A percentile compares a stretch with the other conserved stretches of the same genome.
Evolutionary conservation across 1,139 yeast species (phyloP).

Genomic region (Yamadazyma trypodendri): DNA sequence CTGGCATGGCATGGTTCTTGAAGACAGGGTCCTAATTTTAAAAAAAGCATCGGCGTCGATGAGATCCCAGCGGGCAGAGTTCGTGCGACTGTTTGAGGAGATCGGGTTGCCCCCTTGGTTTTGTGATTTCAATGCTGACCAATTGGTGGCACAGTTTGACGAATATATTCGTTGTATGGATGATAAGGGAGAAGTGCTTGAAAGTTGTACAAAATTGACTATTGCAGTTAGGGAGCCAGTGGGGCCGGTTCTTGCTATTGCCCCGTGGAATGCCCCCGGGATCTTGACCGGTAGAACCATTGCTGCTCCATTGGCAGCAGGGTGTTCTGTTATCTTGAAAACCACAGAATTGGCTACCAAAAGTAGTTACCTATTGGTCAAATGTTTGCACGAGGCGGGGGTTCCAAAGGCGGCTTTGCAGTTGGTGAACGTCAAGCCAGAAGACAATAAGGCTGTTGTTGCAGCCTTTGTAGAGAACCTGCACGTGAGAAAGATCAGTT

Average conservation of each 20-base stretch:
- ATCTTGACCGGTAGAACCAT: conserved; percentile 38
- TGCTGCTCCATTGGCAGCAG: conserved; percentile 48
- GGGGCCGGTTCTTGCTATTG: conserved; percentile 45
- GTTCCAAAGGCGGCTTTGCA: conserved; percentile 35
- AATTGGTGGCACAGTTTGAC: conserved; percentile 21
- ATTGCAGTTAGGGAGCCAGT: conserved; percentile 35
- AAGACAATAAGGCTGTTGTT: conserved; percentile 23
- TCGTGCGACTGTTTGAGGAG: conserved; percentile 27
- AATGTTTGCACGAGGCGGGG: conserved; percentile 37
- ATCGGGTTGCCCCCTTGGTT: conserved; percentile 41
- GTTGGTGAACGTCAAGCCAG: conserved; percentile 31
- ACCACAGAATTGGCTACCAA: conserved; percentile 38
- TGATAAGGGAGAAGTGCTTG: conserved; percentile 23
- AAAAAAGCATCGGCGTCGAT: conserved; percentile 18
- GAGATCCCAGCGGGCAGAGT: conserved; percentile 13
- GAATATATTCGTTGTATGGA: conserved; percentile 23
- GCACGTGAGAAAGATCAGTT: conserved; percentile 33
- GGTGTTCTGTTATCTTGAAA: conserved; percentile 47
- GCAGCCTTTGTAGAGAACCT: conserved; percentile 26
- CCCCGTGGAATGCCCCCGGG: conserved; percentile 53
- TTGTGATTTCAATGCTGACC: conserved; percentile 34
- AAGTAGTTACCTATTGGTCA: conserved; percentile 28
- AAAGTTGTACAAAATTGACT: conserved; percentile 26
- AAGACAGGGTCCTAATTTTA: conserved; percentile 22
- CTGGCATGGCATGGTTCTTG: conserved; percentile 22